Evolutionary conservation across 371 early-diverging fungal genomes (phyloP).

Genomic region (Lichtheimia ramosa): DNA sequence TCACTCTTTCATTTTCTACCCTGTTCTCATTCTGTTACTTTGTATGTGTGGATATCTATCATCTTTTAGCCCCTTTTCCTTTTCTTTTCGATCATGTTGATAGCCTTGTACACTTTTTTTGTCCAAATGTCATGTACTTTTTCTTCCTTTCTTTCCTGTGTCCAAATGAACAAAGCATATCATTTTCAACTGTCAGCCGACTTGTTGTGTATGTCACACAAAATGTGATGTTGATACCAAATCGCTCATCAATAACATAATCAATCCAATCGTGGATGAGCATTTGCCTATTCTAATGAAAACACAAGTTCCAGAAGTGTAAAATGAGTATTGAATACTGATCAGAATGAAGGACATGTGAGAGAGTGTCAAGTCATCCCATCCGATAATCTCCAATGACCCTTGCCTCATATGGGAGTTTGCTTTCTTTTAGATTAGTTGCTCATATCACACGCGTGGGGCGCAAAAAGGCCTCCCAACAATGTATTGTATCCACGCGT

Average conservation of each 20-base stretch:
- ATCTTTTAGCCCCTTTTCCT: neutral
- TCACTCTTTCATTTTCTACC: neutral
- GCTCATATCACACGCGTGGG: too few species aligned
- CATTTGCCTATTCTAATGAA: neutral
- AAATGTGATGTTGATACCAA: neutral
- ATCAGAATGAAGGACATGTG: too few species aligned
- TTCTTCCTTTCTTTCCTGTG: neutral
- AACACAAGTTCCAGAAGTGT: too few species aligned
- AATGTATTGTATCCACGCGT: too few species aligned
- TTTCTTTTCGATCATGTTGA: neutral
- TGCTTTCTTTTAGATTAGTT: too few species aligned
- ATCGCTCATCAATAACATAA: neutral
- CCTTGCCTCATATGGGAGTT: too few species aligned
- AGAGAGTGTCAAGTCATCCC: too few species aligned
- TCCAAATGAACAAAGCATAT: conserved; percentile 2
- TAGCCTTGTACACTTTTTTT: conserved; percentile 1
- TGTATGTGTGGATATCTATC: conserved; percentile 7
- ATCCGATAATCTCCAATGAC: too few species aligned
- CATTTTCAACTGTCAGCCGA: neutral
- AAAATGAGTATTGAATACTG: too few species aligned
- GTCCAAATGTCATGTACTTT: neutral
- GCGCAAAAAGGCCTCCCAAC: too few species aligned
- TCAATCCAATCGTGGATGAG: neutral
- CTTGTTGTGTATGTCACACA: neutral
- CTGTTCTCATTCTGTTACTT: neutral